A percentile compares a stretch with the other conserved stretches of the same genome.
Conservation (phyloP, 768 basidiomycete species). For the Leccinellum rugosiceps region DNA sequence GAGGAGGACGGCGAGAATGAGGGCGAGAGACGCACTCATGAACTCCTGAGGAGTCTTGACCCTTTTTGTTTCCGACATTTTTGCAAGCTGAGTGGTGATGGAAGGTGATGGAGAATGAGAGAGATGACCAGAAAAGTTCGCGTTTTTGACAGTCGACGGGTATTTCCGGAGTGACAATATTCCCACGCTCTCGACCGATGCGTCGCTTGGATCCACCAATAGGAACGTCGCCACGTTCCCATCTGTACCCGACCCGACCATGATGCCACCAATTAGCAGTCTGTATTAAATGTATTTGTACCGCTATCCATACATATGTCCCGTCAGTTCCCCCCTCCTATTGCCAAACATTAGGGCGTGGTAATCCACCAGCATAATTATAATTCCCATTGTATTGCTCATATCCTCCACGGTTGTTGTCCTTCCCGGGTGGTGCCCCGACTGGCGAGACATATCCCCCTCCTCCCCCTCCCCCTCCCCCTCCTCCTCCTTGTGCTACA, state of each 20-base stretch:
- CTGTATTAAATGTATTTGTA: slow-evolving; percentile 14
- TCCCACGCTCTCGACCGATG: slow-evolving; percentile 31
- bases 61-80: slow-evolving; percentile 85
- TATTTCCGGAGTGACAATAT: slow-evolving; percentile 25
- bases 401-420: slow-evolving; percentile 22
- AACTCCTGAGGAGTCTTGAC: slow-evolving; percentile 91
- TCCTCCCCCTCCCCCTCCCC: slow-evolving; percentile 11
- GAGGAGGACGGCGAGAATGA: not conserved
- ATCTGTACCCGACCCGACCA: not conserved
- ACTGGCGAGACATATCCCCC: slow-evolving; percentile 25
- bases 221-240: not conserved
- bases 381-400: slow-evolving; percentile 26
- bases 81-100: slow-evolving; percentile 52
- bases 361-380: slow-evolving; percentile 21
- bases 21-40: slow-evolving; percentile 47
- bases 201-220: slow-evolving; percentile 10
- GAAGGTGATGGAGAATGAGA: slow-evolving; percentile 43
- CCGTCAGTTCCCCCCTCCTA: slow-evolving; percentile 9
- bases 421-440: slow-evolving; percentile 10
- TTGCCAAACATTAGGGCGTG: slow-evolving; percentile 29
- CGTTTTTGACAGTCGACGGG: slow-evolving; percentile 36
- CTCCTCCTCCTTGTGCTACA: slow-evolving; percentile 11
- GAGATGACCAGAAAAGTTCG: slow-evolving; percentile 48
- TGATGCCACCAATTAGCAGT: slow-evolving; percentile 6
- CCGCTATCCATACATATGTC: slow-evolving; percentile 12